phyloP scores from a whole-genome alignment of 352 stramenopile genomes.

The Globisporangium polare region DNA sequence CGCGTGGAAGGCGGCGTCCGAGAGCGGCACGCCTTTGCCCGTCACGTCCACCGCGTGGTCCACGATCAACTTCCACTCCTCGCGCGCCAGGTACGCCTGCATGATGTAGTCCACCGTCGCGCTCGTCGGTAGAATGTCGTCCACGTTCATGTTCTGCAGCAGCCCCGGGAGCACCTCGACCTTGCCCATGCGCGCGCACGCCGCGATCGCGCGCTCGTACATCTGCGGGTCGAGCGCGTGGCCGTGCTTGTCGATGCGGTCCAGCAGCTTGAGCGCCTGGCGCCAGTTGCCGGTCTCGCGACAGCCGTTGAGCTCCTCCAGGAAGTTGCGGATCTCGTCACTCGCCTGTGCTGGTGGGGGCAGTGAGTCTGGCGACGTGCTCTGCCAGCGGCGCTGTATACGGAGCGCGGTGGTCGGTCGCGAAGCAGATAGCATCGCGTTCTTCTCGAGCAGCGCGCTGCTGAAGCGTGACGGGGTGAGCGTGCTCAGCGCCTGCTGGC shows the following conservation, averaged over 20 bases:
- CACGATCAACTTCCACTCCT: slow-evolving; percentile 62
- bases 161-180: slow-evolving; percentile 71
- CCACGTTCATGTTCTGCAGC: slow-evolving; percentile 75
- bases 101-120: slow-evolving; percentile 78
- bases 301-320: slow-evolving; percentile 43
- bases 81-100: slow-evolving; percentile 68
- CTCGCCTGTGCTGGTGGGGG: slow-evolving; percentile 5
- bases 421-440: not conserved
- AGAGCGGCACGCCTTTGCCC: slow-evolving; percentile 46
- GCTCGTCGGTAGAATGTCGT: slow-evolving; percentile 55
- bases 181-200: slow-evolving; percentile 77
- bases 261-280: slow-evolving; percentile 68
- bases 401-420: not conserved
- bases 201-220: slow-evolving; percentile 79
- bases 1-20: slow-evolving; percentile 65
- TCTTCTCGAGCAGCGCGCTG: slow-evolving; percentile 5
- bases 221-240: slow-evolving; percentile 54
- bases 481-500: slow-evolving; percentile 15
- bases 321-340: slow-evolving; percentile 10
- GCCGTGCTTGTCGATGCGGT: slow-evolving; percentile 56
- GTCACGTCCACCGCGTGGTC: slow-evolving; percentile 39
- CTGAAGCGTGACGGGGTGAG: slow-evolving; percentile 9
- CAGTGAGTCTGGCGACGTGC: not conserved
- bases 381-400: slow-evolving; percentile 13
- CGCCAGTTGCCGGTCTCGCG: slow-evolving; percentile 69